A percentile compares a stretch with the other conserved stretches of the same genome.
These are phyloP conservation scores for Saururus chinensis DNA, from an alignment of 164 flowering plant genomes.

Conservation along the genomic window DNA sequence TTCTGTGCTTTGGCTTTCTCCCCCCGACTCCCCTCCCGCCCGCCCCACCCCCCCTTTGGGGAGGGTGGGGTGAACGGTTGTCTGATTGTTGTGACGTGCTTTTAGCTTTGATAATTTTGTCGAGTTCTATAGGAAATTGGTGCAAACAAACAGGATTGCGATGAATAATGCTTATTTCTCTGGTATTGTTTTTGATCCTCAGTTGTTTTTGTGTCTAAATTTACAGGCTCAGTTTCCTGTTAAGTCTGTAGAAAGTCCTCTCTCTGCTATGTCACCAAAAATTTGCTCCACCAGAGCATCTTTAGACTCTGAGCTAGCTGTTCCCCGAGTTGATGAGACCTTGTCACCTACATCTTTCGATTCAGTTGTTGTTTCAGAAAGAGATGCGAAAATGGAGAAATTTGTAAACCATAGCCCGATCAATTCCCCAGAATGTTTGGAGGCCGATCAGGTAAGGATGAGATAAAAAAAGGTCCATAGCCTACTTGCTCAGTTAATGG, in stretches of 20 bases:
- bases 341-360: constrained; percentile 72
- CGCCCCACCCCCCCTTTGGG: no score
- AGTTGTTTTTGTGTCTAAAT: neutral
- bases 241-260: constrained; percentile 52
- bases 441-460: constrained; percentile 56
- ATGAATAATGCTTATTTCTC: no score
- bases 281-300: constrained; percentile 36
- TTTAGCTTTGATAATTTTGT: no score
- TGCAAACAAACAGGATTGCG: no score
- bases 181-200: no score
- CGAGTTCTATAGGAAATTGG: no score
- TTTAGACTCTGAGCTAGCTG: constrained; percentile 45
- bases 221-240: constrained; percentile 44
- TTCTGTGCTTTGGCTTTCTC: no score
- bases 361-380: constrained; percentile 58
- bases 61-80: no score
- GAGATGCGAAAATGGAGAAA: constrained; percentile 47
- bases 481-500: no score
- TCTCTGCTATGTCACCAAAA: constrained; percentile 38
- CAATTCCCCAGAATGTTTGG: constrained; percentile 53
- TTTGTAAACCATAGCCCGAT: constrained; percentile 43
- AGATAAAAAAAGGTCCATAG: no score
- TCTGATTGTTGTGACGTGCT: no score
- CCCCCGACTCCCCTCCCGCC: no score
- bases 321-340: constrained; percentile 55